Conservation (phyloP, 1,284 basidiomycete genomes). For the Athelia sp. region DNA sequence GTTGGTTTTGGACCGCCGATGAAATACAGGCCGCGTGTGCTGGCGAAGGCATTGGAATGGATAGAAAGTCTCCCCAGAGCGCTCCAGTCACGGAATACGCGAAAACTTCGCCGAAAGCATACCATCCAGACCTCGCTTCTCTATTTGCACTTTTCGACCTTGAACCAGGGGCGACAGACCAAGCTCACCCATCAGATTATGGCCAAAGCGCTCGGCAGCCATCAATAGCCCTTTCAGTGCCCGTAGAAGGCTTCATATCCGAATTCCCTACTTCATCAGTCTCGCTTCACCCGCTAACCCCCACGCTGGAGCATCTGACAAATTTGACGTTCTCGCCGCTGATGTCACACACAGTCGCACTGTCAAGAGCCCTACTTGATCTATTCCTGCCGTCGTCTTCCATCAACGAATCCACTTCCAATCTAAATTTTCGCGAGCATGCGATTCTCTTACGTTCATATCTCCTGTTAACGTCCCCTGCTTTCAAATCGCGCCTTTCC, state of each 20-base stretch:
- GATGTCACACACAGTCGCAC: slow-evolving; percentile 44
- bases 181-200: slow-evolving; percentile 13
- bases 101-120: slow-evolving; percentile 4
- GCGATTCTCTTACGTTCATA: slow-evolving; percentile 65
- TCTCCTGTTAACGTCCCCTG: slow-evolving; percentile 57
- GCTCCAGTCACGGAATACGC: neutral
- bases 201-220: neutral
- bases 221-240: neutral
- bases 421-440: slow-evolving; percentile 50
- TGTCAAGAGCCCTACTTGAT: slow-evolving; percentile 57
- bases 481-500: slow-evolving; percentile 61
- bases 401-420: slow-evolving; percentile 34
- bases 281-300: slow-evolving; percentile 52
- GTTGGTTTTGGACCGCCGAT: slow-evolving; percentile 63
- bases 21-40: slow-evolving; percentile 43
- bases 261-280: slow-evolving; percentile 41
- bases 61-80: neutral
- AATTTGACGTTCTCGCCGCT: slow-evolving; percentile 56
- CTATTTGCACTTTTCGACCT: slow-evolving; percentile 60
- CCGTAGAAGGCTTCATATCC: slow-evolving; percentile 43
- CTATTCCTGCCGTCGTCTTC: slow-evolving; percentile 44
- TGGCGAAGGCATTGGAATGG: slow-evolving; percentile 6
- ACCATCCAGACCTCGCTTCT: slow-evolving; percentile 30
- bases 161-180: slow-evolving; percentile 45
- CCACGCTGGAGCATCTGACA: slow-evolving; percentile 56